Conservation (phyloP, 495 filamentous ascomycete genomes). For the Xylaria curta region DNA sequence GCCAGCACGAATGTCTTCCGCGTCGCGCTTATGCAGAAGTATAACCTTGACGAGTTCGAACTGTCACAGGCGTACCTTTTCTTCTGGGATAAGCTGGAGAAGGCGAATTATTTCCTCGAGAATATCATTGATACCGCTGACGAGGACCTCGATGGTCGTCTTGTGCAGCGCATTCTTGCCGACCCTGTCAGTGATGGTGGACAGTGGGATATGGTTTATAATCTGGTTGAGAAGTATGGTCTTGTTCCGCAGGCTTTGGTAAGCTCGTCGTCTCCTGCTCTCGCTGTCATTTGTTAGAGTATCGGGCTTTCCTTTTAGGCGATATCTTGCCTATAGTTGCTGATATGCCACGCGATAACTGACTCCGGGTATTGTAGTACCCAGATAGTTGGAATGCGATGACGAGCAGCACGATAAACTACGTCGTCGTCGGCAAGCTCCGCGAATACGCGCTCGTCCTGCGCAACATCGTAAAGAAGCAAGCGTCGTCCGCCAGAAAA, state of each 20-base stretch:
- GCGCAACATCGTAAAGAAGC: slow-evolving; percentile 53
- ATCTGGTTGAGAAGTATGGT: slow-evolving; percentile 84
- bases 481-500: slow-evolving; percentile 29
- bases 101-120: slow-evolving; percentile 87
- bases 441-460: slow-evolving; percentile 77
- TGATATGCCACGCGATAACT: background rate
- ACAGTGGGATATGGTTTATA: slow-evolving; percentile 93
- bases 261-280: background rate
- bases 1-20: slow-evolving; percentile 88
- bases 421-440: slow-evolving; percentile 82
- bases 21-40: slow-evolving; percentile 79
- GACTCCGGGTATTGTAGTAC: slow-evolving; percentile 47
- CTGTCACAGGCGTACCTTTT: slow-evolving; percentile 88
- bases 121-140: slow-evolving; percentile 75
- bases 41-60: slow-evolving; percentile 76
- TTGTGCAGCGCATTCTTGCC: slow-evolving; percentile 69
- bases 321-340: background rate
- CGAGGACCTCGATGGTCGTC: slow-evolving; percentile 68
- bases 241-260: slow-evolving; percentile 73
- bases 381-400: slow-evolving; percentile 80
- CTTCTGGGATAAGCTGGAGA: slow-evolving; percentile 95
- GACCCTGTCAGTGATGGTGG: slow-evolving; percentile 80
- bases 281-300: background rate
- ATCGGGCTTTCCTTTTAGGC: background rate
- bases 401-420: slow-evolving; percentile 71